These are phyloP conservation scores for Aureobasidium zeae DNA, from an alignment of 2,329 filamentous ascomycete genomes.

Conservation along the genomic window DNA sequence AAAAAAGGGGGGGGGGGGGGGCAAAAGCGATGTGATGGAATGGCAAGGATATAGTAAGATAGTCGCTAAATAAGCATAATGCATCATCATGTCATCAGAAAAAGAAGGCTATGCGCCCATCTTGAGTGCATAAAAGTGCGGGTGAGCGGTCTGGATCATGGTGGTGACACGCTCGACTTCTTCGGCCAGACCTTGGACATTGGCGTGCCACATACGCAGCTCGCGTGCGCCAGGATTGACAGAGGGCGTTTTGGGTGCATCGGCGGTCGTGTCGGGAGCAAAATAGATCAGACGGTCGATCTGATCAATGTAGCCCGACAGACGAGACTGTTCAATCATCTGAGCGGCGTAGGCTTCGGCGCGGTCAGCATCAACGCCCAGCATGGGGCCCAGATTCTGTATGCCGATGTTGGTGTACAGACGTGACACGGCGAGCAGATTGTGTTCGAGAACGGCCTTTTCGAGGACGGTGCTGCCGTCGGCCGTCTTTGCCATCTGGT, in stretches of 20 bases:
- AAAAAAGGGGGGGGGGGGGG: too few relatives aligned
- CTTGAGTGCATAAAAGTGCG: conserved; percentile 34
- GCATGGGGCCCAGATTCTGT: conserved; percentile 62
- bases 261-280: conserved; percentile 56
- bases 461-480: conserved; percentile 90
- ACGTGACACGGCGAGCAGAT: conserved; percentile 71
- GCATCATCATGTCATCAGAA: too few relatives aligned
- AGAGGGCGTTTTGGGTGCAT: conserved; percentile 18
- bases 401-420: conserved; percentile 44
- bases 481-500: conserved; percentile 81
- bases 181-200: conserved; percentile 77
- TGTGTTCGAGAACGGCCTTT: conserved; percentile 92
- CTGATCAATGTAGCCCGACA: conserved; percentile 87
- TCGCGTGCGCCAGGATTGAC: conserved; percentile 51
- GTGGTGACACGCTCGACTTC: conserved; percentile 83
- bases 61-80: too few relatives aligned
- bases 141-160: conserved; percentile 69
- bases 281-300: conserved; percentile 85
- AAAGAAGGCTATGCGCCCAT: conserved; percentile 15
- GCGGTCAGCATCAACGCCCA: conserved; percentile 69
- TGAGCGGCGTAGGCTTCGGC: conserved; percentile 85
- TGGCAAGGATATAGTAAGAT: too few relatives aligned
- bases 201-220: conserved; percentile 78
- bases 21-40: too few relatives aligned
- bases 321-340: conserved; percentile 91